Evolutionary conservation across 2,329 filamentous ascomycete genomes (phyloP), one percentile per base, ranked within the genome.

Genomic region (Hypomyces perniciosus): DNA sequence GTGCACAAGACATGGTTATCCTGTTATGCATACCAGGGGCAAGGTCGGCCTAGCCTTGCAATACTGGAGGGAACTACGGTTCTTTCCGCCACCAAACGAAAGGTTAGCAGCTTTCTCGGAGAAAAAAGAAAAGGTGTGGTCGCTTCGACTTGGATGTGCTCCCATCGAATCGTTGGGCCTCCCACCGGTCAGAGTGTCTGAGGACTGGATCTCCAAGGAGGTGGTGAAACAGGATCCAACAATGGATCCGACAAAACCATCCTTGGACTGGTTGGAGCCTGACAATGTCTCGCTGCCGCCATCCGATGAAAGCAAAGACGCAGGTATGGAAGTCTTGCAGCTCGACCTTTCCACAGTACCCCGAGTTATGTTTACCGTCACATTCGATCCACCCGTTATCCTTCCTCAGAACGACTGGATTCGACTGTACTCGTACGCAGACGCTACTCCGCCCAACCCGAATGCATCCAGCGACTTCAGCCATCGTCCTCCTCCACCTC

Each of bases 201-300:
- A 86, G 52, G 74, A 81, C 49, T 93, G 88, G 88, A 80, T 93
- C 46, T 83, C 84, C 7, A 76, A 83, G 28, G 70, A 76, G 2
- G 74, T 90, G n/a, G 75, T 81, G 61, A 87, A 86, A 59, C 63
- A 74, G 2, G 68, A 73, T 56, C 72, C 69, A 38, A 73, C 67
- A 7, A 73, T 64, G 4, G 57, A 62, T 28, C 68, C 60, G 65
- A 73, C 55, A 72, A 74, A 55, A 62, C 68, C 54, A 58, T 68
- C 81, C 33, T 65, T 85, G 34, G 82, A 89, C 69, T 92, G 88
- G 88, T 76, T 83, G 38, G 84, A 91, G 52, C 88, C 88, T 1
- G 78, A 81, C 3, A 79, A 81, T 45, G 84, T 82, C 1, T 75
- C 85, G 29, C 62, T 86, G 26, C 77, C 70, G 4, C 62, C 67